Conservation (phyloP, 768 basidiomycete species). For the Kwoniella sp. region DNA sequence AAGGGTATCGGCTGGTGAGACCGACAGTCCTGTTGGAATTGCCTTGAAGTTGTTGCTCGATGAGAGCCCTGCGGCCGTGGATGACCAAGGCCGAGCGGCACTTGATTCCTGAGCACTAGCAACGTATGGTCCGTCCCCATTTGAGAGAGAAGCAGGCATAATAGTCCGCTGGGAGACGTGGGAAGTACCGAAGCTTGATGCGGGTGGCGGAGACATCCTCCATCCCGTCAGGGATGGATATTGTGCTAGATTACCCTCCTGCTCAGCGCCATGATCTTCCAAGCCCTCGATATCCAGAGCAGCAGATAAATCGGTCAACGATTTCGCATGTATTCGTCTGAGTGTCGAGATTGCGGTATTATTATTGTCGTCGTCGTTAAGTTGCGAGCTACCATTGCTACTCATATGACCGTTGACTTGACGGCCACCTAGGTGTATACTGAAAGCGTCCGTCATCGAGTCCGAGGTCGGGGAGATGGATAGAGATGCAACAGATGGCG, state of each 20-base stretch:
- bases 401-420: not conserved
- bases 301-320: slow-evolving; percentile 10
- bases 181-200: slow-evolving; percentile 2
- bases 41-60: not conserved
- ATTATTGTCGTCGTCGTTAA: not conserved
- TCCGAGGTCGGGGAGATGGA: slow-evolving; percentile 5
- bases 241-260: not conserved
- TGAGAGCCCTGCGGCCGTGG: not conserved
- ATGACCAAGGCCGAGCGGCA: too few species aligned
- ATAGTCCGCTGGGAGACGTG: slow-evolving; percentile 13
- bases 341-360: slow-evolving; percentile 20
- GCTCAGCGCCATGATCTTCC: not conserved
- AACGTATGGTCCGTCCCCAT: not conserved
- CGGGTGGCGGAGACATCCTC: slow-evolving; percentile 15
- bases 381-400: not conserved
- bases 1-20: slow-evolving; percentile 17
- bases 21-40: not conserved
- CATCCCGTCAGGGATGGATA: slow-evolving; percentile 15
- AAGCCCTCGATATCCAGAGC: not conserved
- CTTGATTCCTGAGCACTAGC: too few species aligned
- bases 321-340: slow-evolving; percentile 23
- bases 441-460: slow-evolving; percentile 3
- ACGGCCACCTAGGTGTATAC: not conserved
- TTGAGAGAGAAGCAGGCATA: not conserved
- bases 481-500: slow-evolving; percentile 26